Evolutionary conservation across 1,284 basidiomycete genomes (phyloP).

Genomic region (Polyporus tsugae): DNA sequence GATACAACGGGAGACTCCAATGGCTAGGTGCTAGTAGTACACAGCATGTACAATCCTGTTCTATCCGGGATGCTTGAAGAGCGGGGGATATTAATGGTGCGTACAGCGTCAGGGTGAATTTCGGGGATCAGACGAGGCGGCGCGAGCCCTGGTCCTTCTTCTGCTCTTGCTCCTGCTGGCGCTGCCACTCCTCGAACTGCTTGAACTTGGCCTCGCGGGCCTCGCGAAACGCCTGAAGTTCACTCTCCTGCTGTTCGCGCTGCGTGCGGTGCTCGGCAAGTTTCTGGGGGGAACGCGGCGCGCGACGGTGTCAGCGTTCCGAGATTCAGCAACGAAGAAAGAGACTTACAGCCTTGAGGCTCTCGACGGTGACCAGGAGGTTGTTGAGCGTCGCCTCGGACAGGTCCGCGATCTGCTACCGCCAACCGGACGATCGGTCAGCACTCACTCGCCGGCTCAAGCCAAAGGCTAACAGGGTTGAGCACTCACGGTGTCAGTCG

Average conservation of each 20-base stretch:
- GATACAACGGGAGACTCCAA: background rate
- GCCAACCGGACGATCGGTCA: slow-evolving; percentile 11
- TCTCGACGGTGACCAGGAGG: slow-evolving; percentile 61
- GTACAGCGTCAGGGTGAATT: background rate
- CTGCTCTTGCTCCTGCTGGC: slow-evolving; percentile 31
- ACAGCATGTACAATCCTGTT: background rate
- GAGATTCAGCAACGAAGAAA: background rate
- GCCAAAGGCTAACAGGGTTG: background rate
- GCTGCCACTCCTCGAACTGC: slow-evolving; percentile 47
- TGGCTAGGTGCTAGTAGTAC: slow-evolving; percentile 8
- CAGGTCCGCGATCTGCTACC: slow-evolving; percentile 62
- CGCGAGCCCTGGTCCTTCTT: slow-evolving; percentile 27
- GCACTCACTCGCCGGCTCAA: background rate
- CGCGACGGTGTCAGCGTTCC: background rate
- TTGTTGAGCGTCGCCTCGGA: slow-evolving; percentile 76
- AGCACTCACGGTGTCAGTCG: slow-evolving; percentile 61
- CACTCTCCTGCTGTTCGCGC: slow-evolving; percentile 55
- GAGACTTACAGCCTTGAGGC: slow-evolving; percentile 63
- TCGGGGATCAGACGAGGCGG: slow-evolving; percentile 29
- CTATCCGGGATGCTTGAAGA: background rate
- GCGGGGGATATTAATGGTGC: background rate
- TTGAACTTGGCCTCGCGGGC: slow-evolving; percentile 48
- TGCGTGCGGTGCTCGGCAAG: slow-evolving; percentile 64
- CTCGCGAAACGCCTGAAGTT: slow-evolving; percentile 41
- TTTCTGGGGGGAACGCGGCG: slow-evolving; percentile 52